phyloP scores from a whole-genome alignment of 768 basidiomycete species.

The Suillus luteus region DNA sequence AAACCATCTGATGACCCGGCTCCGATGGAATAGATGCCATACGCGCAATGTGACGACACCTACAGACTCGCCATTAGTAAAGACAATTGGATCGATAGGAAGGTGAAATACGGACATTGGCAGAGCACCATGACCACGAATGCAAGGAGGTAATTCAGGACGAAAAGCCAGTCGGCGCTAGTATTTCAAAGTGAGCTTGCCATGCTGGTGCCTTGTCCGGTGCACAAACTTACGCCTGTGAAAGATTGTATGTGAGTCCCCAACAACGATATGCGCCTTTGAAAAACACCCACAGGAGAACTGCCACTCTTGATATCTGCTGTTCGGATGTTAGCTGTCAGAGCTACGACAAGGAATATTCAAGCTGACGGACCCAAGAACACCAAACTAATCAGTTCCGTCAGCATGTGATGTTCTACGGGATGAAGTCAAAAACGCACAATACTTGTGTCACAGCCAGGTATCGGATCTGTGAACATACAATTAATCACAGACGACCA shows the following conservation, averaged over 20 bases:
- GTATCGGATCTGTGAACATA: slow-evolving; percentile 1
- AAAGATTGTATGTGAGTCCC: neutral
- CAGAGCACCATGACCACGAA: slow-evolving; percentile 14
- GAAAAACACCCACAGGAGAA: neutral
- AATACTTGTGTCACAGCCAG: neutral
- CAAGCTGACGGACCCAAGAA: neutral
- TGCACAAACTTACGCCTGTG: neutral
- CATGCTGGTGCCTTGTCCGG: neutral
- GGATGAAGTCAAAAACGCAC: neutral
- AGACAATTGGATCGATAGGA: neutral
- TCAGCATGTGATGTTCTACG: neutral
- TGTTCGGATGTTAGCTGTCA: neutral
- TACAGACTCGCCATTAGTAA: neutral
- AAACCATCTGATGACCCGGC: slow-evolving; percentile 6
- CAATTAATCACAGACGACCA: neutral
- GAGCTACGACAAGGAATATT: neutral
- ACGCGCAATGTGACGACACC: slow-evolving; percentile 20
- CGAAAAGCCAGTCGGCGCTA: neutral
- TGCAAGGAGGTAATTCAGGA: neutral
- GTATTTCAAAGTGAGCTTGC: neutral
- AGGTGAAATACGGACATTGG: slow-evolving; percentile 17
- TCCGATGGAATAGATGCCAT: slow-evolving; percentile 22
- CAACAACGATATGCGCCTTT: neutral
- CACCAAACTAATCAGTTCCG: neutral
- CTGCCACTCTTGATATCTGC: neutral